Evolutionary conservation across 2,329 filamentous ascomycete species (phyloP).

Genomic region (Ascochyta clinopodiicola): DNA sequence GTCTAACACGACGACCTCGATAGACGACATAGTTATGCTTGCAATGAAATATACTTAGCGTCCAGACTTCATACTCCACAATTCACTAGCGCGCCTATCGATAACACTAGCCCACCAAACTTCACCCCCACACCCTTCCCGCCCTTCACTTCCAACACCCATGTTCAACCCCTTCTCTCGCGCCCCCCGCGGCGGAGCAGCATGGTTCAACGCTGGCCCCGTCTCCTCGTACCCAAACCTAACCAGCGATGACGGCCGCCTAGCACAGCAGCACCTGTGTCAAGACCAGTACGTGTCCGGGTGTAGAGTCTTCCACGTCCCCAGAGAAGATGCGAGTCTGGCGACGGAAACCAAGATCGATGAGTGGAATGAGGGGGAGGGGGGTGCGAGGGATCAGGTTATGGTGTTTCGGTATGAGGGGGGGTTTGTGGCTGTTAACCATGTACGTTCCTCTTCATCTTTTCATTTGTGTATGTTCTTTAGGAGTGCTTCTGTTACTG

Average conservation of each 20-base stretch:
- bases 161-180: slow-evolving; percentile 31
- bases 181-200: slow-evolving; percentile 27
- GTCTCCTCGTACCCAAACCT: slow-evolving; percentile 29
- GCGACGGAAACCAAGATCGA: slow-evolving; percentile 29
- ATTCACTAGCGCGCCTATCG: slow-evolving; percentile 12
- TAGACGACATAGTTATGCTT: slow-evolving; percentile 5
- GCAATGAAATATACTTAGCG: slow-evolving; percentile 1
- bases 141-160: neutral
- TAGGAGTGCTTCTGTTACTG: too few species aligned
- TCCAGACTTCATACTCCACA: neutral
- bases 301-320: slow-evolving; percentile 36
- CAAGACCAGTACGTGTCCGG: slow-evolving; percentile 21
- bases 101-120: slow-evolving; percentile 6
- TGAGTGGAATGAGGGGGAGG: slow-evolving; percentile 34
- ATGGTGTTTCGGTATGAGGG: slow-evolving; percentile 69
- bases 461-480: too few species aligned
- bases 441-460: slow-evolving; percentile 54
- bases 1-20: neutral
- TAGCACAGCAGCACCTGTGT: slow-evolving; percentile 28
- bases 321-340: slow-evolving; percentile 27
- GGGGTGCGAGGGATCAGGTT: slow-evolving; percentile 61
- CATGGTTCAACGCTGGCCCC: slow-evolving; percentile 33
- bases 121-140: neutral
- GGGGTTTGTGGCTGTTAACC: slow-evolving; percentile 71
- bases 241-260: slow-evolving; percentile 13